Conservation (phyloP, 1,139 yeast species). For the Groenewaldozyma sp. region DNA sequence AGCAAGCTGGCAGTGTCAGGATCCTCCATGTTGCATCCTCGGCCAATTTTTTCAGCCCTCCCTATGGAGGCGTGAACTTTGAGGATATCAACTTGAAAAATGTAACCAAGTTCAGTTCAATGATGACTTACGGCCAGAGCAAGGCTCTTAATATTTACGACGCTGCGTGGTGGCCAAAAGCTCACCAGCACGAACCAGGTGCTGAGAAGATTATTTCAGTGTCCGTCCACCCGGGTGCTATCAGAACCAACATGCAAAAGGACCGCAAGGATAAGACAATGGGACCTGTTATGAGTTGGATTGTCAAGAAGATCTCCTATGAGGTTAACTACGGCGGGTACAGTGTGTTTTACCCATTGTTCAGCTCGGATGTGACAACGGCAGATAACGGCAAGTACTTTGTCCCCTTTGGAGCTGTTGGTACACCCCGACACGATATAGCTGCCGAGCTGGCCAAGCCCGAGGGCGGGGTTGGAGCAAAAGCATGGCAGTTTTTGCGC, state of each 20-base stretch:
- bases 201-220: conserved; percentile 18
- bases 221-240: conserved; percentile 40
- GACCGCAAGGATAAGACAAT: too few species aligned
- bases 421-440: conserved; percentile 19
- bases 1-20: conserved; percentile 23
- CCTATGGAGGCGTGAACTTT: conserved; percentile 31
- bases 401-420: conserved; percentile 21
- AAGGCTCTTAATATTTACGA: conserved; percentile 40
- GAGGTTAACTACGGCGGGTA: conserved; percentile 32
- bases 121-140: conserved; percentile 35
- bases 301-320: conserved; percentile 4
- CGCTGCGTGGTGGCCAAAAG: conserved; percentile 35
- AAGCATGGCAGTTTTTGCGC: conserved; percentile 28
- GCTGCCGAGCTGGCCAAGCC: conserved; percentile 21
- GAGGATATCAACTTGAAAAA: conserved; percentile 29
- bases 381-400: conserved; percentile 30
- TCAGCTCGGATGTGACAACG: conserved; percentile 30
- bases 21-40: conserved; percentile 41
- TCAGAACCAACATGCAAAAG: conserved; percentile 37
- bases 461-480: conserved; percentile 27
- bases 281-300: conserved; percentile 9
- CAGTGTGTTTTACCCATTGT: conserved; percentile 34
- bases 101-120: conserved; percentile 1
- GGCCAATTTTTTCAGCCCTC: conserved; percentile 21
- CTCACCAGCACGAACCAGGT: conserved; percentile 23